Evolutionary conservation across 768 basidiomycete species (phyloP), one percentile per base, ranked within the genome.

Genomic region (Mycena indigotica): DNA sequence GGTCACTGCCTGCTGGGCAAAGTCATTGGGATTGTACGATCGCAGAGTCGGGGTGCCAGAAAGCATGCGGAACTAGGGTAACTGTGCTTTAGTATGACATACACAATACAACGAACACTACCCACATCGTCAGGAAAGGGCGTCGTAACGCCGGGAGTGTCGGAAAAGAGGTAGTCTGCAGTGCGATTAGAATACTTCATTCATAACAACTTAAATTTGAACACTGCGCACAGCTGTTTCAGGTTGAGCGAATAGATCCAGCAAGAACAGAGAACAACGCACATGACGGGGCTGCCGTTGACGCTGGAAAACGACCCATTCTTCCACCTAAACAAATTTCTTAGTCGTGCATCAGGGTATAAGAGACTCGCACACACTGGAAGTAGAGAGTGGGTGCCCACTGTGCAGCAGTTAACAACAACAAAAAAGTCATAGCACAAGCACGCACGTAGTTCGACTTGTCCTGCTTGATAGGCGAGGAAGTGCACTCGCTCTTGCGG

Each of bases 111-210:
- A 29, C 45, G 44, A 48, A 40, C 19, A 21, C 12, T 21, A 70
- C 77, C 69, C 44, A 81, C 82, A 66, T 84, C 74, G 69, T 82
- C 81, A 26, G 82, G 82, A 66, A 84, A 84, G 4, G 80, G 76
- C 1, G 78, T 82, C 1, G 80, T 81, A 1, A 70, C 74, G 58
- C 78, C 79, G 32, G 79, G 66, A 41, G 69, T 77, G 61, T 80
- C 75, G 52, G 67, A 72, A 70, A 77, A 82, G 38, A 82, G 67
- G 62, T 83, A 82, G 66, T 83, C 81, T 82, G 57, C 28, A 39
- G 15, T 40, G 24, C 3, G 17, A 50, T 19, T 65, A 45, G 35
- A 12, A 6, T n/a, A n/a, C n/a, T n/a, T n/a, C n/a, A n/a, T n/a
- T n/a, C n/a, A n/a, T n/a, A n/a, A n/a, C n/a, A n/a, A n/a, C n/a